Conservation (phyloP, 805 yeast genomes). For the Saturnispora hagleri region DNA sequence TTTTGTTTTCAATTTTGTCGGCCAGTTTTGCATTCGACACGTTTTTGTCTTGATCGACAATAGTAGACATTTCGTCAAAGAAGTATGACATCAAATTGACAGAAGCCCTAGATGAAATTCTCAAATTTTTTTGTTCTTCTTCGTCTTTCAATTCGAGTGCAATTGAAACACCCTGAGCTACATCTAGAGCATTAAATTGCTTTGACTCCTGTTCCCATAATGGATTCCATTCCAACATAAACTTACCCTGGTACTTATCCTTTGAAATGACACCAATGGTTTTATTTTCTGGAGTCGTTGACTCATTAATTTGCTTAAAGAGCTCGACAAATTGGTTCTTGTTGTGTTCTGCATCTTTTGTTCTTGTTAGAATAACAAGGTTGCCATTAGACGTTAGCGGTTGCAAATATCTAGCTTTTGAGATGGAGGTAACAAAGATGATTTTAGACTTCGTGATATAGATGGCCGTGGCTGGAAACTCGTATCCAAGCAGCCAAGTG, state of each 20-base stretch:
- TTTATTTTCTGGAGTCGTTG: slow-evolving; percentile 27
- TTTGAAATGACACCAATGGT: slow-evolving; percentile 62
- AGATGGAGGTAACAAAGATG: slow-evolving; percentile 66
- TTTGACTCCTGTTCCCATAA: slow-evolving; percentile 26
- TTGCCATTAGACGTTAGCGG: slow-evolving; percentile 37
- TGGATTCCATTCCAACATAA: slow-evolving; percentile 71
- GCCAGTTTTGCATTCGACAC: slow-evolving; percentile 65
- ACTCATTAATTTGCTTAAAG: slow-evolving; percentile 35
- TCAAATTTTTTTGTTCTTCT: slow-evolving; percentile 56
- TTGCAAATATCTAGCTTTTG: slow-evolving; percentile 73
- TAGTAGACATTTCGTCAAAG: slow-evolving; percentile 78
- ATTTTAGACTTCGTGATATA: slow-evolving; percentile 51
- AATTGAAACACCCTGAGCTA: slow-evolving; percentile 42
- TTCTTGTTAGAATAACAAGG: slow-evolving; percentile 57
- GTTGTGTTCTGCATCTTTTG: slow-evolving; percentile 74
- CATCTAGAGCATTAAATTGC: slow-evolving; percentile 42
- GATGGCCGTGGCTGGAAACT: slow-evolving; percentile 85
- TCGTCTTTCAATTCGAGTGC: slow-evolving; percentile 71
- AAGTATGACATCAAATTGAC: slow-evolving; percentile 72
- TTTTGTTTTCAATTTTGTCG: slow-evolving; percentile 69
- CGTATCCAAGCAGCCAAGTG: slow-evolving; percentile 89
- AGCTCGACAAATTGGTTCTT: slow-evolving; percentile 54
- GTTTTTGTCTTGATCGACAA: slow-evolving; percentile 78
- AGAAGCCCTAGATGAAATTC: slow-evolving; percentile 69
- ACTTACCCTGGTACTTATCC: slow-evolving; percentile 76